Base-by-base conservation (phyloP, 2,329 filamentous ascomycete species). In the Thelonectria rubi region DNA sequence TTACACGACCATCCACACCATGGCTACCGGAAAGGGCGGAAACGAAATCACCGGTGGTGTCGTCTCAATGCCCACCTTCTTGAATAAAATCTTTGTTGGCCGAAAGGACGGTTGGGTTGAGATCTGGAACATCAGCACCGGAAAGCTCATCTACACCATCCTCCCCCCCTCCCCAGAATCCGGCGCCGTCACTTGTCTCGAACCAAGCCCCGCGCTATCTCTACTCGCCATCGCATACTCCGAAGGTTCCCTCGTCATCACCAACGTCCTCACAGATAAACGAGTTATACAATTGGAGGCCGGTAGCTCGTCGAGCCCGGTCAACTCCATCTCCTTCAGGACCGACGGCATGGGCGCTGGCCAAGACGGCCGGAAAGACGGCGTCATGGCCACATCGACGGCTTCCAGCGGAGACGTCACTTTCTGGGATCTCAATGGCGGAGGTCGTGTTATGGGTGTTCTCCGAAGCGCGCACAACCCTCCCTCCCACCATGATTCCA, bases 101-200 rank as follows among this genome's bases (percentile, higher is more conserved):
- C 89, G 93, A 70, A 86, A 86, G 65, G 93, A 99, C 75, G 95
- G 95, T 7, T 91, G 89, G 76, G 89, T 97, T 9, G 95, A 99
- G 74, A 97, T 99, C 52, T 99, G 95, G 94, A 99, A 99, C 74
- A 82, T 99, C 63, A 96, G 91, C 74, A 97, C 92, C 3, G 94
- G 87, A 49, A 97, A 96, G 76, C 83, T 97, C 55, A 87, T 99
- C 26, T 96, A 97, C 77, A 96, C 93, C 2, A 89, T 99, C 53
- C 81, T 95, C 14, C 91, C 95, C 1, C 89, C 91, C 0, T 85
- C 86, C 9, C 82, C 89, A 2, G 84, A 88, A 54, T 90, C 87
- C 68, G 94, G 94, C 48, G 84, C 91, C 14, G 91, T 98, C n/a
- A 96, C 92, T 6, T 93, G 93, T 43, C 81, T 99, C 52, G 88